Percentiles rank a stretch among this genome's conserved stretches.
Evolutionary conservation across 768 basidiomycete genomes (phyloP).

Genomic region (Ramaria rubella): DNA sequence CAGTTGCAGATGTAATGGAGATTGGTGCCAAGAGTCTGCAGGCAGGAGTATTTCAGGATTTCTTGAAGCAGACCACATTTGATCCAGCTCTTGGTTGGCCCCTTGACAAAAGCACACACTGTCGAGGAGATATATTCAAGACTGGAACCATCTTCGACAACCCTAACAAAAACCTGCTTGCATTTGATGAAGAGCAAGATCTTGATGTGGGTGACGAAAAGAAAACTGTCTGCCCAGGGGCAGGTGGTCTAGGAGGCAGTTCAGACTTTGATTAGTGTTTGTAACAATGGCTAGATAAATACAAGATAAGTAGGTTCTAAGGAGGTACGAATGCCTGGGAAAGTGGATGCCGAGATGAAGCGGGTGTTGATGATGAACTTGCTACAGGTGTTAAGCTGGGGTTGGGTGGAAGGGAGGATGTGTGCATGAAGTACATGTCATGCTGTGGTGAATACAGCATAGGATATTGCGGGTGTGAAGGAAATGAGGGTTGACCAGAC

Average conservation of each 20-base stretch:
- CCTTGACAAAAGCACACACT: neutral
- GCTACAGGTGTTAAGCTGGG: too few species aligned
- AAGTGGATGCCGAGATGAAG: too few species aligned
- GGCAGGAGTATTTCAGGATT: constrained; percentile 13
- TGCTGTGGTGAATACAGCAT: too few species aligned
- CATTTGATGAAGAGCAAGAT: neutral
- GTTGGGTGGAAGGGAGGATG: too few species aligned
- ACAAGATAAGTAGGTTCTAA: too few species aligned
- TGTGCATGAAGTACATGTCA: too few species aligned
- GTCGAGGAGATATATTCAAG: neutral
- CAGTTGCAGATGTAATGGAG: constrained; percentile 5
- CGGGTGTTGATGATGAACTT: too few species aligned
- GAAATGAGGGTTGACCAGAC: too few species aligned
- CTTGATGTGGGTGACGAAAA: neutral
- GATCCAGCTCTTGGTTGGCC: constrained; percentile 15
- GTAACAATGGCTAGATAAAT: too few species aligned
- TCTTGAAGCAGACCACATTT: constrained; percentile 18
- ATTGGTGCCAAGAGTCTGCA: neutral
- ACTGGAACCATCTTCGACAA: neutral
- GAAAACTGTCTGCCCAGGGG: neutral
- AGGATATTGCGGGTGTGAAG: too few species aligned
- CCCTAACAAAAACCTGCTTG: too few species aligned
- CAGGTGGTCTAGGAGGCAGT: neutral
- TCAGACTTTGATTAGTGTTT: neutral
- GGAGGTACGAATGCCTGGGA: too few species aligned